These are phyloP conservation scores for Cetradonia linearis DNA, from an alignment of 495 filamentous ascomycete genomes.

Conservation along the genomic window DNA sequence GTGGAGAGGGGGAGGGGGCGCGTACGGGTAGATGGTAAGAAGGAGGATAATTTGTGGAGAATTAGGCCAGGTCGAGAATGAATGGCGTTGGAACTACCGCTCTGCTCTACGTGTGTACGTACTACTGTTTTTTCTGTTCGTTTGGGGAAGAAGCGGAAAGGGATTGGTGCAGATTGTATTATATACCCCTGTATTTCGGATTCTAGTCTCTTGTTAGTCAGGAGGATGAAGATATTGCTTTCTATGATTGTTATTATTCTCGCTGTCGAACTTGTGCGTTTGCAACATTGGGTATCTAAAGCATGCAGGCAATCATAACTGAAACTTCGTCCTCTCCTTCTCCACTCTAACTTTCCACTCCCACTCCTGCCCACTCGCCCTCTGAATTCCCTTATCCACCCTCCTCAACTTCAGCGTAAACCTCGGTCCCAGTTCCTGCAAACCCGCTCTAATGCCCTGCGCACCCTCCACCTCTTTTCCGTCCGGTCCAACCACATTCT, in stretches of 20 bases:
- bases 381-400: conserved; percentile 81
- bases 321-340: conserved; percentile 85
- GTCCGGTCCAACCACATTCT: conserved; percentile 71
- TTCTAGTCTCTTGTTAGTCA: background rate
- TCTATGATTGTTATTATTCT: background rate
- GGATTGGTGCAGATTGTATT: background rate
- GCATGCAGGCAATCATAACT: conserved; percentile 44
- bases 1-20: background rate
- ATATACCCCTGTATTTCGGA: conserved; percentile 4
- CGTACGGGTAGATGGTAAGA: background rate
- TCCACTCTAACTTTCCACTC: conserved; percentile 91
- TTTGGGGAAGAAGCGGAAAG: background rate
- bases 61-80: too few species aligned
- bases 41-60: background rate
- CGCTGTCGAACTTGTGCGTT: background rate
- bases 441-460: conserved; percentile 68
- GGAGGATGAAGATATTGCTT: background rate
- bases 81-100: background rate
- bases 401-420: conserved; percentile 83
- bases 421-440: conserved; percentile 77
- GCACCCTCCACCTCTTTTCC: conserved; percentile 79
- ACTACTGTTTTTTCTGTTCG: background rate
- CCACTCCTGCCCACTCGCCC: conserved; percentile 78
- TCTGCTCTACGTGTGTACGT: conserved; percentile 1
- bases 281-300: conserved; percentile 2